These are phyloP conservation scores for Arabidopsis thaliana DNA, from an alignment of 345 rosid species.

Conservation along the genomic window DNA sequence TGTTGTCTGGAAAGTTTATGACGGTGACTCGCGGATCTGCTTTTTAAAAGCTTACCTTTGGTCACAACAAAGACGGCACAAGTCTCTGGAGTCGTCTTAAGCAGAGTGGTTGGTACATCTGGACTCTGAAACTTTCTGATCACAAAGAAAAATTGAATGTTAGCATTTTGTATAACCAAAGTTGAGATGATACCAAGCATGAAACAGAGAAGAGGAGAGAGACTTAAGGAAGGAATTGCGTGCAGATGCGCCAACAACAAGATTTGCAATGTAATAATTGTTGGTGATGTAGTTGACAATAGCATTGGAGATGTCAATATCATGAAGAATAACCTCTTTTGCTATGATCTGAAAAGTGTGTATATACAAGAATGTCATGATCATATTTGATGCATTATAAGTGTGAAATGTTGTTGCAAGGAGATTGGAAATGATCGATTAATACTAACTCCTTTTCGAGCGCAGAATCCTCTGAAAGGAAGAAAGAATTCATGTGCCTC, in stretches of 20 bases:
- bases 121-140: constrained; percentile 62
- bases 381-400: not conserved
- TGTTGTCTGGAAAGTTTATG: constrained; percentile 18
- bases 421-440: not conserved
- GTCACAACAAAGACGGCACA: constrained; percentile 64
- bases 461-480: constrained; percentile 71
- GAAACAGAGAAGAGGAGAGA: constrained; percentile 18
- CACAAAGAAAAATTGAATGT: constrained; percentile 15
- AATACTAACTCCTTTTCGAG: constrained; percentile 74
- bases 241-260: constrained; percentile 66
- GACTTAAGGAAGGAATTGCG: constrained; percentile 48
- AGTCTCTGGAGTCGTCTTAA: constrained; percentile 59
- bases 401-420: not conserved
- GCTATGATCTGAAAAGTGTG: constrained; percentile 55
- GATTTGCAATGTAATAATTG: constrained; percentile 49
- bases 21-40: constrained; percentile 44
- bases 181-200: constrained; percentile 32
- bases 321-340: constrained; percentile 59
- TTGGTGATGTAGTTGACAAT: constrained; percentile 49
- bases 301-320: constrained; percentile 59
- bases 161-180: constrained; percentile 12
- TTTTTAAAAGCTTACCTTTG: constrained; percentile 60
- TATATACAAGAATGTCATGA: not conserved
- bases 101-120: constrained; percentile 53
- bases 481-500: constrained; percentile 59